Evolutionary conservation across 1,284 basidiomycete genomes (phyloP).

Genomic region (Fomitopsis pinicola): DNA sequence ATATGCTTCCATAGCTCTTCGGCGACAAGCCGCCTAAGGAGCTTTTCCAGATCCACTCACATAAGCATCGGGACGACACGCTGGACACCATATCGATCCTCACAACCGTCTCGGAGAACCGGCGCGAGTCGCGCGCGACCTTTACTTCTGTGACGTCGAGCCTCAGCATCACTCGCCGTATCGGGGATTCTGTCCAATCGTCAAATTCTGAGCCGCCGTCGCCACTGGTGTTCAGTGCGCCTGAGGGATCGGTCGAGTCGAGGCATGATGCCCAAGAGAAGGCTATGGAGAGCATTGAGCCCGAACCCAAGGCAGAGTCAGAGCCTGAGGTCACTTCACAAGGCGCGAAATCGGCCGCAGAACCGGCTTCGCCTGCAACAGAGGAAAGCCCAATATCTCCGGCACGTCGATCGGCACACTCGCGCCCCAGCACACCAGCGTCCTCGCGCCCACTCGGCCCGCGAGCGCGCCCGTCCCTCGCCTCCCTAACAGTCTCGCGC

Average conservation of each 20-base stretch:
- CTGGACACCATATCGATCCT: conserved; percentile 14
- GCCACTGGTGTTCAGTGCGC: conserved; percentile 2
- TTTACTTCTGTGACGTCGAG: conserved; percentile 25
- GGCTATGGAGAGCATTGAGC: not conserved
- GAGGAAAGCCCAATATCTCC: not conserved
- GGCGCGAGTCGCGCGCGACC: conserved; percentile 25
- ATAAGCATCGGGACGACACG: conserved; percentile 5
- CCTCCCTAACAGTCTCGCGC: conserved; percentile 10
- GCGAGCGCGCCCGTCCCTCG: not conserved
- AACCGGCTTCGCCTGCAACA: not conserved
- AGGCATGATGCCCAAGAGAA: not conserved
- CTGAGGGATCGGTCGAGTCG: not conserved
- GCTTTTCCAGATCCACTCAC: conserved; percentile 28
- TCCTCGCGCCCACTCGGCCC: not conserved
- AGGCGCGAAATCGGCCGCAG: not conserved
- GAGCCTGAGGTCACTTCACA: not conserved
- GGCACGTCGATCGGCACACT: not conserved
- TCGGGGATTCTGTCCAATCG: conserved; percentile 20
- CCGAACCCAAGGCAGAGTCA: not conserved
- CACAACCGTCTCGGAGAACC: conserved; percentile 9
- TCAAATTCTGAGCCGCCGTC: conserved; percentile 9
- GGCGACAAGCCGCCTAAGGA: conserved; percentile 39
- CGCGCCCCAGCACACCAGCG: not conserved
- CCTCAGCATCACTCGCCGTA: conserved; percentile 7
- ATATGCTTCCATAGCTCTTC: conserved; percentile 33